A percentile compares a stretch with the other conserved stretches of the same genome.
Evolutionary conservation across 2,329 filamentous ascomycete genomes (phyloP).

Genomic region (Arthrobotrys sphaeroides): DNA sequence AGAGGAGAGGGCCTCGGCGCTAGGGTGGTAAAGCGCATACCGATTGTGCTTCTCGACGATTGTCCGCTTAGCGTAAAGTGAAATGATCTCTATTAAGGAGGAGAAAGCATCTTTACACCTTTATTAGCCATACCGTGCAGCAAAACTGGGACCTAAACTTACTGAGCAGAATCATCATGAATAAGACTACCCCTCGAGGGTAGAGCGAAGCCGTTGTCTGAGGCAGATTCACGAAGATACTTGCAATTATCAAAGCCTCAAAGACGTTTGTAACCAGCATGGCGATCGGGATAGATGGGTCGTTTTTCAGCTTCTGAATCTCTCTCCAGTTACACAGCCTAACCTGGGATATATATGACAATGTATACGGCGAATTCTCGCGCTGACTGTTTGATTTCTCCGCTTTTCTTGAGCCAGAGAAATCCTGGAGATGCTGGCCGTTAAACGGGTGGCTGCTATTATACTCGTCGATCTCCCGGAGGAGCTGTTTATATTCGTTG

Average conservation of each 20-base stretch:
- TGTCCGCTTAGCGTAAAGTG: conserved; percentile 61
- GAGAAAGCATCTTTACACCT: conserved; percentile 56
- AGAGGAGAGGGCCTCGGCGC: conserved; percentile 58
- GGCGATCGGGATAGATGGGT: conserved; percentile 59
- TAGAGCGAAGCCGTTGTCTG: conserved; percentile 54
- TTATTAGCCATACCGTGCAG: conserved; percentile 62
- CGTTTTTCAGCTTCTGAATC: conserved; percentile 60
- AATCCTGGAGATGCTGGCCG: conserved; percentile 58
- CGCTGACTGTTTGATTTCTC: conserved; percentile 61
- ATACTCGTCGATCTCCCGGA: conserved; percentile 67
- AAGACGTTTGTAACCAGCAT: conserved; percentile 61
- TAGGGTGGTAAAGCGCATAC: conserved; percentile 62
- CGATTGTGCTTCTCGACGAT: conserved; percentile 63
- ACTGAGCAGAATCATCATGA: conserved; percentile 64
- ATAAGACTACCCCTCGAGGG: conserved; percentile 64
- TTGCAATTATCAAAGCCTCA: conserved; percentile 60
- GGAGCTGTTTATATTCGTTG: conserved; percentile 61
- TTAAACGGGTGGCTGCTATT: conserved; percentile 61
- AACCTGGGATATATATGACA: conserved; percentile 66
- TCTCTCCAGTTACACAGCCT: conserved; percentile 63
- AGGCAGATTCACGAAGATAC: conserved; percentile 59
- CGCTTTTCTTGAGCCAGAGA: conserved; percentile 61
- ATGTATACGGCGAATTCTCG: conserved; percentile 61
- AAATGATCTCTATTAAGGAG: conserved; percentile 53
- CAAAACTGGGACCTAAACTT: conserved; percentile 60